Evolutionary conservation across 2,329 filamentous ascomycete genomes (phyloP), one percentile per base, ranked within the genome.

Genomic region (Epicoccum sorghinum): DNA sequence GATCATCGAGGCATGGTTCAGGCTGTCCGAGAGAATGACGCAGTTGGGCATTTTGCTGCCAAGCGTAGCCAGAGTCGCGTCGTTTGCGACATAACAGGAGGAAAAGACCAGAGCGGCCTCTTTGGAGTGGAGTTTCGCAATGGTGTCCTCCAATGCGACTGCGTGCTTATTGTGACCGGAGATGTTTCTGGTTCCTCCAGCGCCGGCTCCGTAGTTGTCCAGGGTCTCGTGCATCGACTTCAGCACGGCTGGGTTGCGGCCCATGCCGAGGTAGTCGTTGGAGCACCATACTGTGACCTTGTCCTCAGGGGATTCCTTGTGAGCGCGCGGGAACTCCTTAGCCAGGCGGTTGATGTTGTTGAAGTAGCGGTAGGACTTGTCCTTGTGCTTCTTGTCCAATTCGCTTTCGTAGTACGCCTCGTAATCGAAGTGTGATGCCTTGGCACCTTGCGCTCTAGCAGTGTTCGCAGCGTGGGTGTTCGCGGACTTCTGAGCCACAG

Each of bases 331-430:
- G 60, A 99, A 99, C 62, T 98, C 91, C 79, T 95, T 91, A 63
- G 95, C 95, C 57, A 99, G 83, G 32, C 95, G 92, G 73, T 99
- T 99, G 86, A 99, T 99, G 82, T 99, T 99, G 84, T 99, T 99
- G 83, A 99, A 99, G 82, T 98, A 98, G 72, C 95, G 91, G 81
- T 99, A 99, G 47, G 93, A 97, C 81, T 97, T 98, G 83, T 99
- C 95, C 83, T 96, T 93, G 84, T 96, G 95, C 82, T 99, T 99
- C 85, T 97, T 98, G 68, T 97, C 91, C 65, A 99, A 79, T 76
- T 99, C 93, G 58, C 80, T 80, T 62, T 88, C 80, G 79, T 98
- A 99, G 78, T 97, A 99, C 41, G 76, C 85, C 69, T 96, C 87
- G 71, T 99, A 99, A 77, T 98, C 84, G 77, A 97, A 99, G 69